phyloP scores from a whole-genome alignment of 2,329 filamentous ascomycete genomes.

The Coniella lustricola region DNA sequence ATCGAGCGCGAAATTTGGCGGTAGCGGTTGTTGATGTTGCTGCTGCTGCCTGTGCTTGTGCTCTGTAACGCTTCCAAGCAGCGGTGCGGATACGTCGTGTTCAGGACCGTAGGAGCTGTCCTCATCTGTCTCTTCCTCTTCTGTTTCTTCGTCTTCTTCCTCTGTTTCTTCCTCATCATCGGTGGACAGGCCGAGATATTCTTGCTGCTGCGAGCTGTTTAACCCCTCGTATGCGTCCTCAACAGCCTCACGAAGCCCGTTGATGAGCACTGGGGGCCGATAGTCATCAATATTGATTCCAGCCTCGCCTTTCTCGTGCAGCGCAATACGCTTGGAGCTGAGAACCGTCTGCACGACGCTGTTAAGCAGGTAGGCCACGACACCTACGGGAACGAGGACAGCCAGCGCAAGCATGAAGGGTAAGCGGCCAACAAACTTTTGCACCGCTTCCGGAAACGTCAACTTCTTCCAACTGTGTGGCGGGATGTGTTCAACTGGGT shows the following conservation, averaged over 20 bases:
- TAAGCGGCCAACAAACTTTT: constrained; percentile 40
- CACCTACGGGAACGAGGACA: constrained; percentile 67
- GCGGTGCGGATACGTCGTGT: constrained; percentile 4
- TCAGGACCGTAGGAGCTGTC: constrained; percentile 11
- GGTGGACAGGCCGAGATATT: constrained; percentile 55
- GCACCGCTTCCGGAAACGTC: constrained; percentile 17
- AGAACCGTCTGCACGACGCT: constrained; percentile 68
- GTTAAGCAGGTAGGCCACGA: constrained; percentile 67
- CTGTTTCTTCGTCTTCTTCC: not conserved
- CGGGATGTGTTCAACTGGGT: constrained; percentile 49
- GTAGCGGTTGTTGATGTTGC: too few relatives aligned
- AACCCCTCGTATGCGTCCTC: constrained; percentile 72
- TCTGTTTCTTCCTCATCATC: not conserved
- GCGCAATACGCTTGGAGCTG: constrained; percentile 65
- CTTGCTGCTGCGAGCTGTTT: constrained; percentile 60
- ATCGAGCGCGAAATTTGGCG: too few relatives aligned
- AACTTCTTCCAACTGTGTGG: constrained; percentile 19
- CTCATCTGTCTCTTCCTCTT: not conserved
- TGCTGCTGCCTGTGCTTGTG: too few relatives aligned
- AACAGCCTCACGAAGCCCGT: constrained; percentile 66
- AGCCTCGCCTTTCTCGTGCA: constrained; percentile 66
- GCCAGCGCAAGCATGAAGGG: constrained; percentile 59
- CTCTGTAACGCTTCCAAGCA: constrained; percentile 1
- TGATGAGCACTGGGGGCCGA: constrained; percentile 67
- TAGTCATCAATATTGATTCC: constrained; percentile 65